Evolutionary conservation across 164 flowering plant genomes (phyloP).

Genomic region (Aristolochia contorta): DNA sequence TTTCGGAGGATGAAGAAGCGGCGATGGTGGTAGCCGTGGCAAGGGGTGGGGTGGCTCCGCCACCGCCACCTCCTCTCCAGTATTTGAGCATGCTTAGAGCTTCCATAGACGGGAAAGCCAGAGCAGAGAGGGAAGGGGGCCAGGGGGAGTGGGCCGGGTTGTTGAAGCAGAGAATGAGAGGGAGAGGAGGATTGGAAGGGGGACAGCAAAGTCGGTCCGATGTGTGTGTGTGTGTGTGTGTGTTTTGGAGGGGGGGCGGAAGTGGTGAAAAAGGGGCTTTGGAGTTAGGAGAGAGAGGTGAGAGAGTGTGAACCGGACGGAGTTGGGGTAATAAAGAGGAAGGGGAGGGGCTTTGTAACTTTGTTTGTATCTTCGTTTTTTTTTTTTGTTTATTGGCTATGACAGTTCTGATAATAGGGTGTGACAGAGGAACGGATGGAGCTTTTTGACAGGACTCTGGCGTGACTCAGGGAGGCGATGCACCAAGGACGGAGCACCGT

Average conservation of each 20-base stretch:
- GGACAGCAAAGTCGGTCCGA: no score
- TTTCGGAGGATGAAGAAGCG: slow-evolving; percentile 5
- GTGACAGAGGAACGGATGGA: slow-evolving; percentile 12
- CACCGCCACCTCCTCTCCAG: slow-evolving; percentile 44
- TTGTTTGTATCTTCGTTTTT: no score
- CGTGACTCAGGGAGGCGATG: no score
- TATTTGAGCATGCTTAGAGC: slow-evolving; percentile 83
- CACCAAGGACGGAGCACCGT: not conserved
- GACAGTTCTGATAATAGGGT: slow-evolving; percentile 8
- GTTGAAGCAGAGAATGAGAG: not conserved
- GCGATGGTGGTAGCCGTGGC: slow-evolving; percentile 15
- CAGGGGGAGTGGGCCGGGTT: slow-evolving; percentile 1
- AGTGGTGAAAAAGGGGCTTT: no score
- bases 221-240: no score
- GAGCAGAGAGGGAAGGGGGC: slow-evolving; percentile 12
- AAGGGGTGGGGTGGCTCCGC: slow-evolving; percentile 6
- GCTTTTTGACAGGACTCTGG: slow-evolving; percentile 4
- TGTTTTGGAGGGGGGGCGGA: no score
- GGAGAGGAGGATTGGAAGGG: not conserved
- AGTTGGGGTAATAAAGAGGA: not conserved
- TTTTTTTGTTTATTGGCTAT: no score
- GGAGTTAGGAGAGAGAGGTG: no score
- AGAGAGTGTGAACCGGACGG: not conserved
- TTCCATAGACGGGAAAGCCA: slow-evolving; percentile 99
- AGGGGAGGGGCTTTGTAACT: slow-evolving; percentile 1